These are phyloP conservation scores for Pythium biforme DNA, from an alignment of 352 stramenopile genomes.

Conservation along the genomic window DNA sequence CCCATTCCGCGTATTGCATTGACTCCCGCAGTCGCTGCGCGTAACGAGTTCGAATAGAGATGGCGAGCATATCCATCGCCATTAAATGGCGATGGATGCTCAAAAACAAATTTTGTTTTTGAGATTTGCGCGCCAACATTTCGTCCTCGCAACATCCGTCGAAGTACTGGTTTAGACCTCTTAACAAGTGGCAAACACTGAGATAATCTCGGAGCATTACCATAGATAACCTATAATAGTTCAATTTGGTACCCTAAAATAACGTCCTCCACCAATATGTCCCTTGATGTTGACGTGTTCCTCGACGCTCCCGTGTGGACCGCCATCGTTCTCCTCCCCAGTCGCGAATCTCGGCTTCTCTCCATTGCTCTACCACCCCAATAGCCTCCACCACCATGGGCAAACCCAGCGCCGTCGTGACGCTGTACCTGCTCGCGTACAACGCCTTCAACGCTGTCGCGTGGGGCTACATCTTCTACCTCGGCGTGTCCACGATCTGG, in stretches of 20 bases:
- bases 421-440: conserved; percentile 22
- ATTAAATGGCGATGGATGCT: too few relatives aligned
- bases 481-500: conserved; percentile 52
- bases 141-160: too few relatives aligned
- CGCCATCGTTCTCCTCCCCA: neutral
- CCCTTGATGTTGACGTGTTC: neutral
- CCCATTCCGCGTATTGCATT: neutral
- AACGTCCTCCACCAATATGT: too few relatives aligned
- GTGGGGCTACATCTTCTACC: conserved; percentile 68
- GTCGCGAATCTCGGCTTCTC: neutral
- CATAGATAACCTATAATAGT: neutral
- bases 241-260: too few relatives aligned
- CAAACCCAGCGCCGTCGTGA: conserved; percentile 8
- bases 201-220: too few relatives aligned
- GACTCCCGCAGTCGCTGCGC: too few relatives aligned
- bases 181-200: too few relatives aligned
- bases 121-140: too few relatives aligned
- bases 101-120: too few relatives aligned
- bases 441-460: conserved; percentile 19
- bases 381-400: too few relatives aligned
- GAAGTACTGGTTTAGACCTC: too few relatives aligned
- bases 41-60: conserved; percentile 4
- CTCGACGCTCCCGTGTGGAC: neutral
- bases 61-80: neutral
- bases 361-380: neutral